A percentile compares a stretch with the other conserved stretches of the same genome.
These are phyloP conservation scores for Zalerion maritima DNA, from an alignment of 495 filamentous ascomycete species.

Conservation along the genomic window DNA sequence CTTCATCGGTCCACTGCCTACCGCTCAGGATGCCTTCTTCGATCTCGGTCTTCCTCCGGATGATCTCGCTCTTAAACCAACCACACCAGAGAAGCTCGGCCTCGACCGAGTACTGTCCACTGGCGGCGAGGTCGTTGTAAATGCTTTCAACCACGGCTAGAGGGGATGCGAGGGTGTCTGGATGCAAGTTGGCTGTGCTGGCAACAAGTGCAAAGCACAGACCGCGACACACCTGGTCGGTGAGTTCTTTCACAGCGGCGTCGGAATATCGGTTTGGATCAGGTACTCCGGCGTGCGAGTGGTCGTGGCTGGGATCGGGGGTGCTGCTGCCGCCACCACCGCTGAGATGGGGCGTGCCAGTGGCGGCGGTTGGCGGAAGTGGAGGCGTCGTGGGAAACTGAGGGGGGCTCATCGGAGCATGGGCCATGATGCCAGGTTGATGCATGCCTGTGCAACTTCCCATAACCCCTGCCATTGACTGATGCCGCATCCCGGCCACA, in stretches of 20 bases:
- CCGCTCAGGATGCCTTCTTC: conserved; percentile 10
- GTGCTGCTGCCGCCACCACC: too few species aligned
- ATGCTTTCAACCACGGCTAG: conserved; percentile 19
- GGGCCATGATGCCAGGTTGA: too few species aligned
- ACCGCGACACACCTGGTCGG: conserved; percentile 21
- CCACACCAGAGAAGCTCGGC: conserved; percentile 29
- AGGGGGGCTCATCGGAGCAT: too few species aligned
- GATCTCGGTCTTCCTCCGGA: conserved; percentile 16
- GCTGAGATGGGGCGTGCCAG: too few species aligned
- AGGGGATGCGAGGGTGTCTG: conserved; percentile 23
- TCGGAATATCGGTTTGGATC: conserved; percentile 9
- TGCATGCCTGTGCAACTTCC: too few species aligned
- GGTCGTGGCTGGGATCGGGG: too few species aligned
- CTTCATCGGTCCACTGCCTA: conserved; percentile 2
- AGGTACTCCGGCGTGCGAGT: too few species aligned
- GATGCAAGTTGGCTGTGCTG: conserved; percentile 22
- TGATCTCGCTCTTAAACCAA: conserved; percentile 17
- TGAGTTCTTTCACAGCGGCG: conserved; percentile 16
- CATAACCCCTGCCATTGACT: too few species aligned
- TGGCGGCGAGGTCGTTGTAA: conserved; percentile 12
- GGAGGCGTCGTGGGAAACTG: too few species aligned
- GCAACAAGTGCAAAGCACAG: conserved; percentile 22
- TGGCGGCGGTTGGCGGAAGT: too few species aligned
- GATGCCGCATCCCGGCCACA: too few species aligned
- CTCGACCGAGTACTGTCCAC: conserved; percentile 13